phyloP scores from a whole-genome alignment of 768 basidiomycete species.

The Hortiboletus flavorubellus region DNA sequence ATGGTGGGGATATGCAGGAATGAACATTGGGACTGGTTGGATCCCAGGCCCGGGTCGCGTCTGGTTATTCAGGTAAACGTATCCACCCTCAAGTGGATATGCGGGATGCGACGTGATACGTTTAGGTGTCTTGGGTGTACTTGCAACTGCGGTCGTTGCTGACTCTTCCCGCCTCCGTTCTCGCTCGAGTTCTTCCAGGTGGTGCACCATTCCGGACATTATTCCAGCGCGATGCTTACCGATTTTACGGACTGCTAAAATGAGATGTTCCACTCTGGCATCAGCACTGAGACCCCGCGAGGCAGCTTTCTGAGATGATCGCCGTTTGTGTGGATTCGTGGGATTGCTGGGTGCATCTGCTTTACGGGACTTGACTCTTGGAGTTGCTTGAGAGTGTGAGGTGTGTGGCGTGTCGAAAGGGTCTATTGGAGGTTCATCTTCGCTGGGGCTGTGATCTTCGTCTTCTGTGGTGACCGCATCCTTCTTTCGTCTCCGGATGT shows the following conservation, averaged over 20 bases:
- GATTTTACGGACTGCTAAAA: conserved; percentile 67
- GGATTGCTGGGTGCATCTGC: conserved; percentile 13
- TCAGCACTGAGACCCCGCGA: conserved; percentile 47
- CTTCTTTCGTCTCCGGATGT: conserved; percentile 27
- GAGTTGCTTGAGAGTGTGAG: conserved; percentile 17
- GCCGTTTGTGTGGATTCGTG: conserved; percentile 21
- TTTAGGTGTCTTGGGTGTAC: conserved; percentile 29
- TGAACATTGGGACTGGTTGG: conserved; percentile 30
- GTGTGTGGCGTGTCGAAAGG: conserved; percentile 15
- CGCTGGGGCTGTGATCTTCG: conserved; percentile 23
- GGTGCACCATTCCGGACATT: conserved; percentile 48
- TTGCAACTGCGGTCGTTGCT: conserved; percentile 18
- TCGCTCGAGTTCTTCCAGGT: conserved; percentile 32
- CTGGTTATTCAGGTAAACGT: conserved; percentile 29
- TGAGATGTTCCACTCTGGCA: conserved; percentile 66
- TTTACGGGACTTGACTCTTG: conserved; percentile 22
- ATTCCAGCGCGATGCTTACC: conserved; percentile 58
- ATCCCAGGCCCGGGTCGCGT: conserved; percentile 25
- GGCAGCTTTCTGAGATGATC: conserved; percentile 24
- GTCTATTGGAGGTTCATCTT: conserved; percentile 26
- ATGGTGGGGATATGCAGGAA: conserved; percentile 28
- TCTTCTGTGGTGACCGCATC: conserved; percentile 24
- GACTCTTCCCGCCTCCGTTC: conserved; percentile 26
- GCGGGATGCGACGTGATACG: conserved; percentile 28
- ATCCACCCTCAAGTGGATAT: conserved; percentile 24